These are phyloP conservation scores for Boletus tylopilopsis DNA, from an alignment of 768 basidiomycete species.

Conservation along the genomic window DNA sequence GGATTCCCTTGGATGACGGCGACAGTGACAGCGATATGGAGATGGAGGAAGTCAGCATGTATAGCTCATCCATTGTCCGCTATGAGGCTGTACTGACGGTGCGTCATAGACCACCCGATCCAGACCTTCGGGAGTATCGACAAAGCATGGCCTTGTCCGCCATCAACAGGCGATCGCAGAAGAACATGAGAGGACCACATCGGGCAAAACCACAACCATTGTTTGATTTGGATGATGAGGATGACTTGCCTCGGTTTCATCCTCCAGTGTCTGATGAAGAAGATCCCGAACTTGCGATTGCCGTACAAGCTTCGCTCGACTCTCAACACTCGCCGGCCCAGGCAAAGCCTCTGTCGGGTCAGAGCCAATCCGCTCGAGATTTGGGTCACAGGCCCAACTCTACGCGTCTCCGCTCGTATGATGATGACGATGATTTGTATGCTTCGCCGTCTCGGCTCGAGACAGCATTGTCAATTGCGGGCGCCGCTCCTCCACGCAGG, in stretches of 20 bases:
- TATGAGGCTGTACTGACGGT: constrained; percentile 8
- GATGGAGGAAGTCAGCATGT: constrained; percentile 84
- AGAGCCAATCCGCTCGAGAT: constrained; percentile 1
- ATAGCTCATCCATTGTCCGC: constrained; percentile 21
- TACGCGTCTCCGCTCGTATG: constrained; percentile 2
- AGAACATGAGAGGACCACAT: constrained; percentile 31
- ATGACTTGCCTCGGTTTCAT: constrained; percentile 26
- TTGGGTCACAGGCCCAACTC: neutral
- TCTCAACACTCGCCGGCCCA: constrained; percentile 4
- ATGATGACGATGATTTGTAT: constrained; percentile 46
- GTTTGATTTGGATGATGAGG: constrained; percentile 54
- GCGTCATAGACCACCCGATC: constrained; percentile 42
- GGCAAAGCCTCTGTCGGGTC: constrained; percentile 4
- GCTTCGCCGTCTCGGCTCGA: constrained; percentile 56
- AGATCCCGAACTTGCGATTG: constrained; percentile 52
- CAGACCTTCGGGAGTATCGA: constrained; percentile 62
- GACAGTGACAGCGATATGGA: constrained; percentile 56
- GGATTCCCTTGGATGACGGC: constrained; percentile 31
- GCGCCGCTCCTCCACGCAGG: constrained; percentile 41
- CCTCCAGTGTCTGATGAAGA: constrained; percentile 37
- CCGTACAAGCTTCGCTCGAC: constrained; percentile 60
- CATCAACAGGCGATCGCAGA: constrained; percentile 46
- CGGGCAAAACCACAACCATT: constrained; percentile 41
- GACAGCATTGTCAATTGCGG: constrained; percentile 64
- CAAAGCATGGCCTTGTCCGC: constrained; percentile 59